phyloP scores from a whole-genome alignment of 805 yeast genomes.

The Kodamaea laetipori region DNA sequence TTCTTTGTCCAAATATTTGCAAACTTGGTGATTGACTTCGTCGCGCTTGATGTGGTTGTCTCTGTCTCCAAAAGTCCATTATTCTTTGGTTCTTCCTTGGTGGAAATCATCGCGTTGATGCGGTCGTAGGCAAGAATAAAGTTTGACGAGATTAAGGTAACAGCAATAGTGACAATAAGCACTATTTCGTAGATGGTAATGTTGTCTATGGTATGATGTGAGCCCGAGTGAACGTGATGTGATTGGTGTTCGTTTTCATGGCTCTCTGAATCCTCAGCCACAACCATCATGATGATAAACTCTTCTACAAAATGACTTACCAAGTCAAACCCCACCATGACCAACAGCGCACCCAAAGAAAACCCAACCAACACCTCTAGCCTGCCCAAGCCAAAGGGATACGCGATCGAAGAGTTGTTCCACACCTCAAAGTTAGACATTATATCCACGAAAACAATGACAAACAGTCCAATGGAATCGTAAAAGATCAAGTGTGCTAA shows the following conservation, averaged over 20 bases:
- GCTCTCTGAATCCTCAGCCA: conserved; percentile 26
- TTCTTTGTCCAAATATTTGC: conserved; percentile 28
- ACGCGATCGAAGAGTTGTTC: conserved; percentile 76
- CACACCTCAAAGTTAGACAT: conserved; percentile 93
- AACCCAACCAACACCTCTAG: conserved; percentile 86
- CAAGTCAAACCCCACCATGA: conserved; percentile 90
- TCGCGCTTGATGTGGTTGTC: not conserved
- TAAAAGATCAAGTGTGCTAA: conserved; percentile 85
- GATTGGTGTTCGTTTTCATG: conserved; percentile 32
- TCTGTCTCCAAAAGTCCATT: conserved; percentile 8
- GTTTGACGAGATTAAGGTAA: conserved; percentile 36
- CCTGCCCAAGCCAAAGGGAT: conserved; percentile 93
- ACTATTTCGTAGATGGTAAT: conserved; percentile 35
- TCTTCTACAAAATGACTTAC: conserved; percentile 88
- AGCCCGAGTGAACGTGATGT: conserved; percentile 42
- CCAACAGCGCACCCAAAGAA: conserved; percentile 78
- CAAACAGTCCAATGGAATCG: conserved; percentile 76
- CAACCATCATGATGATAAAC: conserved; percentile 47
- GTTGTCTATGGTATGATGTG: conserved; percentile 17
- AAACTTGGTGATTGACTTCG: conserved; percentile 15
- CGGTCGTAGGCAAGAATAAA: conserved; percentile 35
- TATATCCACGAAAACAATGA: conserved; percentile 70
- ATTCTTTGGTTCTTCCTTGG: conserved; percentile 19
- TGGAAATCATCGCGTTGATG: conserved; percentile 35
- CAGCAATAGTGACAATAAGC: conserved; percentile 19